Conservation (phyloP, 129 eudicot species). For the Smallanthus sonchifolius region DNA sequence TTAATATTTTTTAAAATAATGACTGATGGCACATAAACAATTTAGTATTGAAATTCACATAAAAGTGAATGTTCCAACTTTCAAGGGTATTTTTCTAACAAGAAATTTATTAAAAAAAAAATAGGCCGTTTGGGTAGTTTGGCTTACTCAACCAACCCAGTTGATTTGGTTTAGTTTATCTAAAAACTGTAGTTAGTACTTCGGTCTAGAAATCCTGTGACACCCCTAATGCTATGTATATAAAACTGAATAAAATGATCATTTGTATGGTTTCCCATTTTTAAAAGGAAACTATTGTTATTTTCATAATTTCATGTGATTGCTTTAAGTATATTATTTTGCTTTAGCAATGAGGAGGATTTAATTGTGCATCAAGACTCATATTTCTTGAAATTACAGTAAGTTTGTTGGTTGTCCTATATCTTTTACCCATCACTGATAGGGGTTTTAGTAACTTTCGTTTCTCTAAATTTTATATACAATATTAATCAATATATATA, state of each 20-base stretch:
- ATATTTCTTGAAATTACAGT: conserved; percentile 6
- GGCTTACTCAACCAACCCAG: too few relatives aligned
- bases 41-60: neutral
- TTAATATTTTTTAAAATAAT: too few relatives aligned
- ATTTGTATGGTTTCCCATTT: neutral
- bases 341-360: too few relatives aligned
- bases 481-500: neutral
- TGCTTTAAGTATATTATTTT: conserved; percentile 7
- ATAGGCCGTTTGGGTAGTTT: too few relatives aligned
- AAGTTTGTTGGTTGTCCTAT: conserved; percentile 3
- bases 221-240: too few relatives aligned
- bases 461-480: neutral
- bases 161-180: too few relatives aligned
- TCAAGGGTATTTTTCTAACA: neutral
- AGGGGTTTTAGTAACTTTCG: neutral
- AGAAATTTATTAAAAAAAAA: too few relatives aligned
- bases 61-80: neutral
- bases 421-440: neutral
- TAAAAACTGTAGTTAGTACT: too few relatives aligned
- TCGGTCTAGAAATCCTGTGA: too few relatives aligned
- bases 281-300: neutral
- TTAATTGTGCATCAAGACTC: too few relatives aligned
- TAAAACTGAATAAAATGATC: too few relatives aligned
- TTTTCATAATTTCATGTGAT: neutral
- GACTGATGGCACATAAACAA: neutral